Evolutionary conservation across 2,329 filamentous ascomycete genomes (phyloP).

Genomic region (Huntiella bhutanensis): DNA sequence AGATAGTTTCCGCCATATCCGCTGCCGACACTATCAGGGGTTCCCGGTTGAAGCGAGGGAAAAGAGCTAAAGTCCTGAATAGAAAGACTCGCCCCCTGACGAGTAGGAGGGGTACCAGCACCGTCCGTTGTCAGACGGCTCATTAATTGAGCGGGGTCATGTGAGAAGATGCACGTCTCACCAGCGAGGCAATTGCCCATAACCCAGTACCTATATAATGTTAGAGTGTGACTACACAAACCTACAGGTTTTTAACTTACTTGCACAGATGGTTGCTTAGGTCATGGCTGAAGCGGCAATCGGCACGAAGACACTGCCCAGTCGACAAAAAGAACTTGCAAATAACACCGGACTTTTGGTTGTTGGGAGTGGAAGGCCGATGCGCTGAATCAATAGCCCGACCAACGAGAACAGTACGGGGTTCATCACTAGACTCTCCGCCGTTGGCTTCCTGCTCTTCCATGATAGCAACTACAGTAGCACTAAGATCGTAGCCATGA

Average conservation of each 20-base stretch:
- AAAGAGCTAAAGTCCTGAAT: constrained; percentile 74
- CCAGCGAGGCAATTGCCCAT: constrained; percentile 90
- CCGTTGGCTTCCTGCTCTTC: constrained; percentile 32
- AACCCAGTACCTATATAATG: constrained; percentile 62
- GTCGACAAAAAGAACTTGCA: constrained; percentile 96
- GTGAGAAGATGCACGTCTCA: constrained; percentile 87
- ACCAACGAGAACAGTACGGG: constrained; percentile 59
- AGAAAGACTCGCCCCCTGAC: constrained; percentile 46
- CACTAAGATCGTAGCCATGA: constrained; percentile 83
- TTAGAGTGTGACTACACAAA: constrained; percentile 8
- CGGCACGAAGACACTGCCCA: constrained; percentile 84
- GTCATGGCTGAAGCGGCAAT: constrained; percentile 95
- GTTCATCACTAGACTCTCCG: constrained; percentile 27
- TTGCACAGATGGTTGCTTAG: constrained; percentile 95
- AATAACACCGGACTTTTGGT: constrained; percentile 68
- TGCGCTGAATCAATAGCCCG: constrained; percentile 69
- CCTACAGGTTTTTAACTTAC: constrained; percentile 34
- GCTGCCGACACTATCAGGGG: constrained; percentile 34
- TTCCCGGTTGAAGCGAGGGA: constrained; percentile 48
- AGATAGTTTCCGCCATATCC: constrained; percentile 26
- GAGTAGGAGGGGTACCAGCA: constrained; percentile 38
- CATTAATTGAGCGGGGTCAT: constrained; percentile 76
- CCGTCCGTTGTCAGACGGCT: constrained; percentile 62
- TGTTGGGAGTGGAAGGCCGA: constrained; percentile 57
- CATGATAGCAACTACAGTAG: constrained; percentile 79